Percentiles rank a stretch among this genome's conserved stretches.
These are phyloP conservation scores for Stentor roeselii DNA, from an alignment of 73 alveolate genomes.

Conservation along the genomic window DNA sequence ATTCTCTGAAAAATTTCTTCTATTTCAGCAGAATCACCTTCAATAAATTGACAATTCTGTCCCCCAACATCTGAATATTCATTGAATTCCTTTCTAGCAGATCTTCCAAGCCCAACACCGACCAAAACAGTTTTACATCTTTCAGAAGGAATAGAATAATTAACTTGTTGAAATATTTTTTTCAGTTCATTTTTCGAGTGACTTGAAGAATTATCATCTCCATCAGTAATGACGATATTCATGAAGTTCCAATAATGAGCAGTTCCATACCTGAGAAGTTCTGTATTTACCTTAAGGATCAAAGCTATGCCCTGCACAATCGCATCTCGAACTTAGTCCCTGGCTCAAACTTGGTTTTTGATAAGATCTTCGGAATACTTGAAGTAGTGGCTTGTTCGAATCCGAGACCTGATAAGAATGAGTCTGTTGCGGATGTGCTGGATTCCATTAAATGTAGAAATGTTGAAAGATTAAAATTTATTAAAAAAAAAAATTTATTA, in stretches of 20 bases:
- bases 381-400: no score
- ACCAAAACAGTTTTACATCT: background rate
- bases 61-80: background rate
- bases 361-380: no score
- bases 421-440: no score
- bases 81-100: background rate
- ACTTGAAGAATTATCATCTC: background rate
- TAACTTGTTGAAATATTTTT: background rate
- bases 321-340: no score
- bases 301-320: background rate
- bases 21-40: background rate
- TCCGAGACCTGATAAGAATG: no score
- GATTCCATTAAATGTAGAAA: no score
- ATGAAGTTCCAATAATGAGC: background rate
- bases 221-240: slow-evolving; percentile 1
- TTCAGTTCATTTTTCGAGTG: background rate
- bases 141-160: background rate
- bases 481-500: no score
- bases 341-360: no score
- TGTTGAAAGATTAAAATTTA: no score
- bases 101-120: background rate
- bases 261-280: background rate
- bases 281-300: background rate
- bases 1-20: background rate
- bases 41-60: background rate